Base-by-base conservation (phyloP, 176 grass and related monocot species). In the Zizania latifolia region DNA sequence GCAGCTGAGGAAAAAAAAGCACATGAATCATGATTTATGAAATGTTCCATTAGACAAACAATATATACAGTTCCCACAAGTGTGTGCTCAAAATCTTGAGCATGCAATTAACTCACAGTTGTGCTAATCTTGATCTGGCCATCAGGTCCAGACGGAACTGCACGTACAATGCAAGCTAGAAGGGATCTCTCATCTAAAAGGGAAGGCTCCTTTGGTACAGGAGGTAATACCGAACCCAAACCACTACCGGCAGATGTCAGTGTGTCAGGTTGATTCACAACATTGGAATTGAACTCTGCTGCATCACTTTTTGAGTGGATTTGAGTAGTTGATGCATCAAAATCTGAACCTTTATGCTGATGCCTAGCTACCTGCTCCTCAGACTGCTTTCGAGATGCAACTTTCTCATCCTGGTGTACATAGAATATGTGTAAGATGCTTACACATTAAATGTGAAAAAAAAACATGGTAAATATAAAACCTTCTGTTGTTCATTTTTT, bases 151-250 rank as follows among this genome's bases (percentile, higher is more conserved):
- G 89, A 81, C 75, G 95, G 95, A 76, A 94, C 86, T 34, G 95
- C 86, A 68, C 95, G 95, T n/a, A 99, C 95, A 58, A 94, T 99
- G 82, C 91, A 99, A 70, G 89, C 89, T 34, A 99, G 67, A 80
- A 99, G 91, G 36, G 82, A 90, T 86, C 89, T 89, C 76, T 99
- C 91, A 27, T 94, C 95, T 56, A 99, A 44, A 67, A 94, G 79
- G 71, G 81, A 61, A 61, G 85, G 82, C n/a, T 98, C 91, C 76
- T 89, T 68, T 83, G 57, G 29, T 60, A 59, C 59, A 30, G 21
- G 39, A 71, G 80, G 74, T 68, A 84, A 44, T 14, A 66, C 10
- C 67, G 78, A 68, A 81, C 64, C 55, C 51, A 59, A 87, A 68
- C 75, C 69, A 83, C 75, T 14, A 13, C 10, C 68, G 15, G 16